Evolutionary conservation across 2,329 filamentous ascomycete species (phyloP), one percentile per base, ranked within the genome.

Genomic region (Trichophyton rubrum): DNA sequence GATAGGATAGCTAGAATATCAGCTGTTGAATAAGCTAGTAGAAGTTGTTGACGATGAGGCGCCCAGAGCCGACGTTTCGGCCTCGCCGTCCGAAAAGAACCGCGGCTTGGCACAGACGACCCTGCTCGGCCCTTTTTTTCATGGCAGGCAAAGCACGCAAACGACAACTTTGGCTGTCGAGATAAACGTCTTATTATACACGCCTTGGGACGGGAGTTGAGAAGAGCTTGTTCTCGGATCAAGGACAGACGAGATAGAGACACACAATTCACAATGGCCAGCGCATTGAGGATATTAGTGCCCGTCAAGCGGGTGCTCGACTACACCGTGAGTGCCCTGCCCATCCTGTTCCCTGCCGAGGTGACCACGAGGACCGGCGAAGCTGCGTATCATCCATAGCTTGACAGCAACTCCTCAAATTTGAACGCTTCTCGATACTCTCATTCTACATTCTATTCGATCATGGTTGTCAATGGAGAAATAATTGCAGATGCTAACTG

Each of bases 261-360:
- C 15, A 33, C 33, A 51, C 33, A 51, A 1, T 17, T 62, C 57
- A 75, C 49, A 66, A 79, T 79, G 77, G 71, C 76, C 55, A 76
- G 72, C 60, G 72, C 72, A 60, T 76, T 90, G 68, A 80, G 87
- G 73, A 90, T 91, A 74, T 80, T 91, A 64, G 87, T 91, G 2
- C 88, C 88, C 74, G 79, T 91, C 56, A 91, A 91, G 79, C 79
- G 88, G 83, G 88, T 91, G 58, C 90, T 91, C 78, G 88, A 91
- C 81, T 90, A 57, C 24, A 41, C 38, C 33, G 55, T 57, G 27
- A 57, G 38, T 57, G 11, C 55, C 22, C 22, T 57, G 11, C 55
- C 22, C 22, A 30, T 30, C 17, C 20, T 40, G 11, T 6, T 40
- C 49, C 49, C 49, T 53, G 49, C 49, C 49, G 22, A 38, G 22